Evolutionary conservation across 78 protist genomes (phyloP).

Genomic region (Cyanophora paradoxa): DNA sequence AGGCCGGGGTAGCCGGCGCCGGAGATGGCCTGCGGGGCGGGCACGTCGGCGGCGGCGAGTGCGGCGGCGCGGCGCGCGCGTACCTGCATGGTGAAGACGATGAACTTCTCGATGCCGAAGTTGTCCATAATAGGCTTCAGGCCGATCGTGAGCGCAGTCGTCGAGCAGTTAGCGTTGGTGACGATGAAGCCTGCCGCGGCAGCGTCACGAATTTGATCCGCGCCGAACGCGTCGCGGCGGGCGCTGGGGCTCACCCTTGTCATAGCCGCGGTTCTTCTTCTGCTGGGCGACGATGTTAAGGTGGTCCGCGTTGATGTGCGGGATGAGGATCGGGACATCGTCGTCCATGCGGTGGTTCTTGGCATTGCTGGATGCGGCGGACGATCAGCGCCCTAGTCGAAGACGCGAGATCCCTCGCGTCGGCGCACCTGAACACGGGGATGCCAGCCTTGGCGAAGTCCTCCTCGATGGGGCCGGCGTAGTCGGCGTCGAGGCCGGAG

Average conservation of each 20-base stretch:
- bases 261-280: neutral
- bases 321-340: slow-evolving; percentile 46
- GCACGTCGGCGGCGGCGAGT: too few species aligned
- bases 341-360: slow-evolving; percentile 43
- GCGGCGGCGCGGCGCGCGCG: too few species aligned
- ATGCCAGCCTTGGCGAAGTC: slow-evolving; percentile 31
- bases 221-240: too few species aligned
- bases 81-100: slow-evolving; percentile 65
- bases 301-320: slow-evolving; percentile 43
- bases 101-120: slow-evolving; percentile 39
- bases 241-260: too few species aligned
- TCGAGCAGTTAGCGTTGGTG: slow-evolving; percentile 57
- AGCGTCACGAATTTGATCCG: too few species aligned
- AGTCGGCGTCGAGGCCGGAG: slow-evolving; percentile 48
- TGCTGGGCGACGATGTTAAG: slow-evolving; percentile 22
- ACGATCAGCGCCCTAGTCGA: too few species aligned
- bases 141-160: slow-evolving; percentile 50
- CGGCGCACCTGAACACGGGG: too few species aligned
- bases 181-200: slow-evolving; percentile 48
- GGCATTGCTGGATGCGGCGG: slow-evolving; percentile 41
- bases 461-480: slow-evolving; percentile 40
- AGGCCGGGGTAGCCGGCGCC: too few species aligned
- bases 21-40: too few species aligned
- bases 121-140: slow-evolving; percentile 33
- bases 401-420: too few species aligned